Conservation (phyloP, 352 stramenopile species). For the Globisporangium paroecandrum region DNA sequence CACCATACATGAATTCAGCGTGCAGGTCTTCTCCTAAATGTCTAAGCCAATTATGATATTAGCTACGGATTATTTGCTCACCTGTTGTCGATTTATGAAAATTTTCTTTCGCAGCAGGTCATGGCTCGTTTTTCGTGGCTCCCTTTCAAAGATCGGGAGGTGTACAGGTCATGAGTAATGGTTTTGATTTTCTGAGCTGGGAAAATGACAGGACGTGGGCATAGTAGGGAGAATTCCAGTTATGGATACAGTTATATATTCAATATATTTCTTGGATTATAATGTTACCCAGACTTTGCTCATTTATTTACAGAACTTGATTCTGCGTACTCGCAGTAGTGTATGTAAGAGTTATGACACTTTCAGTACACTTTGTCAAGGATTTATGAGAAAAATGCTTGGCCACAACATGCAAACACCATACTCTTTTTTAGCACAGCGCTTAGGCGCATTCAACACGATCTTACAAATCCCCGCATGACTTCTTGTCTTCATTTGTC, state of each 20-base stretch:
- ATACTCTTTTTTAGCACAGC: neutral
- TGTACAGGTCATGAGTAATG: neutral
- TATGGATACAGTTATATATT: too few species aligned
- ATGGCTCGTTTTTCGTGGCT: neutral
- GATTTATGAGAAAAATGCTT: too few species aligned
- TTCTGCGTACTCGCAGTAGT: too few species aligned
- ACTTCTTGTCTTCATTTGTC: neutral
- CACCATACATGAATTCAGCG: too few species aligned
- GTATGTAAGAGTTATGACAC: too few species aligned
- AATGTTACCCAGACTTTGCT: too few species aligned
- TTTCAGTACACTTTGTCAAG: too few species aligned
- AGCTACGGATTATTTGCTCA: neutral
- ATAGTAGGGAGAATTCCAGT: neutral
- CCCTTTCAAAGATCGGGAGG: neutral
- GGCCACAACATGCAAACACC: neutral
- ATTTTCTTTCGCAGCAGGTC: conserved; percentile 1
- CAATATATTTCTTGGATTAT: too few species aligned
- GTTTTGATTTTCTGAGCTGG: conserved; percentile 4
- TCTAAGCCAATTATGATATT: neutral
- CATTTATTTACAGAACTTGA: too few species aligned
- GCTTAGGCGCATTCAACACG: neutral
- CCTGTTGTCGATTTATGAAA: neutral
- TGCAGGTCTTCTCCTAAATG: too few species aligned
- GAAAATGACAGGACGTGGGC: neutral
- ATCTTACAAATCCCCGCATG: neutral